Percentiles rank a stretch among this genome's conserved stretches.
These are phyloP conservation scores for Protomyces pachydermus DNA, from an alignment of 1,139 yeast species.

Conservation along the genomic window DNA sequence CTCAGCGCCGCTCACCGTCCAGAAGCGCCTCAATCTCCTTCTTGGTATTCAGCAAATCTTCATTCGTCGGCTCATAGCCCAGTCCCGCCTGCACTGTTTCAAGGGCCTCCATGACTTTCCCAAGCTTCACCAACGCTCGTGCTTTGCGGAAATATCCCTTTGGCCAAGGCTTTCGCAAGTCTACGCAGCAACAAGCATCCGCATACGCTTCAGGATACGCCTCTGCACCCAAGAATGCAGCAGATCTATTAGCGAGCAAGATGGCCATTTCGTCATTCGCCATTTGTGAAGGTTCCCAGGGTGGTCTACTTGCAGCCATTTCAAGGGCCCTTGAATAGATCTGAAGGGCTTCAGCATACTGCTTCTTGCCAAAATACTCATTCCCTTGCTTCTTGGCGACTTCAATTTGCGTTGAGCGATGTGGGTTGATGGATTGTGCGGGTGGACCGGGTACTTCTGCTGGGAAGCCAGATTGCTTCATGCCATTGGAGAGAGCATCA, in stretches of 20 bases:
- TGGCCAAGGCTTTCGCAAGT: slow-evolving; percentile 59
- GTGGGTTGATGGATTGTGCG: slow-evolving; percentile 48
- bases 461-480: slow-evolving; percentile 25
- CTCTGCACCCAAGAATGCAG: slow-evolving; percentile 63
- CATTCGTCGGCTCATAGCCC: slow-evolving; percentile 42
- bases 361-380: slow-evolving; percentile 55
- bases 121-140: slow-evolving; percentile 63
- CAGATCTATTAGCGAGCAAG: slow-evolving; percentile 75
- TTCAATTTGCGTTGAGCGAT: slow-evolving; percentile 55
- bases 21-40: slow-evolving; percentile 35
- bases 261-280: slow-evolving; percentile 71
- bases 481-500: slow-evolving; percentile 20
- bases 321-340: slow-evolving; percentile 73
- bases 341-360: slow-evolving; percentile 66
- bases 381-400: slow-evolving; percentile 73
- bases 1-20: neutral
- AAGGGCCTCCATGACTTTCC: slow-evolving; percentile 66
- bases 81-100: slow-evolving; percentile 75
- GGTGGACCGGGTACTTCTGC: slow-evolving; percentile 47
- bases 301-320: slow-evolving; percentile 71
- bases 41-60: slow-evolving; percentile 41
- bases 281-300: slow-evolving; percentile 78
- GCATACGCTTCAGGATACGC: slow-evolving; percentile 68
- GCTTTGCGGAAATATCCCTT: slow-evolving; percentile 82
- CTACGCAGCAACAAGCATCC: slow-evolving; percentile 72